These are phyloP conservation scores for Cytospora chrysosperma DNA, from an alignment of 2,329 filamentous ascomycete species.

Conservation along the genomic window DNA sequence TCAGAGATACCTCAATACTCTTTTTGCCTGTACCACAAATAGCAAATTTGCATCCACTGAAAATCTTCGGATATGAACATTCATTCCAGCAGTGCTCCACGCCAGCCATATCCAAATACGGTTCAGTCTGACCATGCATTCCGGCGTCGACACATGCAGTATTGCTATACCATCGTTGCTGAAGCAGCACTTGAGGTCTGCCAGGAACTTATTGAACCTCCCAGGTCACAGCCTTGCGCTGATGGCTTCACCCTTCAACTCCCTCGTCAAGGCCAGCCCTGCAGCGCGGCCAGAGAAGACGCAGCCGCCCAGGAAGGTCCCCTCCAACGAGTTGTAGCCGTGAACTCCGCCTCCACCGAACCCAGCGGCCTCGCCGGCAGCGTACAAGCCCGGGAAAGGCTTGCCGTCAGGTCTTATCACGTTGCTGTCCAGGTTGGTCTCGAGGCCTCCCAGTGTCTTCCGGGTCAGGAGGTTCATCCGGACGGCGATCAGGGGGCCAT, in stretches of 20 bases:
- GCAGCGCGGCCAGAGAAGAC: slow-evolving; percentile 61
- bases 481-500: slow-evolving; percentile 60
- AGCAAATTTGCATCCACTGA: background rate
- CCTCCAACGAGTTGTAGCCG: slow-evolving; percentile 61
- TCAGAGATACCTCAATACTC: background rate
- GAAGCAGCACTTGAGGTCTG: no score
- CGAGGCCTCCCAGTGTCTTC: slow-evolving; percentile 60
- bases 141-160: no score
- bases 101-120: no score
- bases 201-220: no score
- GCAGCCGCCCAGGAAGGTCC: slow-evolving; percentile 61
- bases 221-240: slow-evolving; percentile 17
- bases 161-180: background rate
- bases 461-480: slow-evolving; percentile 60
- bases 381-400: slow-evolving; percentile 55
- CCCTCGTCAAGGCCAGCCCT: slow-evolving; percentile 53
- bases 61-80: background rate
- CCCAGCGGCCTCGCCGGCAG: slow-evolving; percentile 59
- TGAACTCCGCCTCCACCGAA: slow-evolving; percentile 64
- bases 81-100: no score
- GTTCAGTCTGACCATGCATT: no score
- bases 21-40: background rate
- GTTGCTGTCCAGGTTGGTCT: slow-evolving; percentile 57
- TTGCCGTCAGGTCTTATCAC: slow-evolving; percentile 51
- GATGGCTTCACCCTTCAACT: slow-evolving; percentile 32